Evolutionary conservation across 345 rosid species (phyloP), one percentile per base, ranked within the genome.

Genomic region (Carallia pectinifolia): DNA sequence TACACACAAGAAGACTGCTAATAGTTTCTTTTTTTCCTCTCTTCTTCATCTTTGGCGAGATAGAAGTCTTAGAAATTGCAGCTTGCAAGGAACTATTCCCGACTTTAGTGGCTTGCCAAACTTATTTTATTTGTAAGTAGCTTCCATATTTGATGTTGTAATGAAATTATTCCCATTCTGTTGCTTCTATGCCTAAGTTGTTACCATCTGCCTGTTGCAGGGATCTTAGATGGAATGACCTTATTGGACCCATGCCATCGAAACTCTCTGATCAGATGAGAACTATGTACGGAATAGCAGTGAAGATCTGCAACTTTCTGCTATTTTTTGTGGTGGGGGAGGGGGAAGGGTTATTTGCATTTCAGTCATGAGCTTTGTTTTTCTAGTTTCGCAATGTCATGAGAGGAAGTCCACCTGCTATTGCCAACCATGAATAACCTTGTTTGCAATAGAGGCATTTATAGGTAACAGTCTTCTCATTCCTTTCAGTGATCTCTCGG

Each of bases 11-110:
- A 58, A 30, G 18, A 10, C n/a, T 52, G 58, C 33, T 13, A 8
- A 34, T 53, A 23, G 0, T 47, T 30, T 27, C 4, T 8, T 44
- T 71, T 34, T 65, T 38, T 54, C 62, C 4, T 29, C 31, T 23
- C 16, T 2, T 5, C 16, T 8, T 55, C 13, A 55, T 29, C 31
- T 55, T 55, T 12, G 9, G 59, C 12, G 59, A 55, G 59, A n/a
- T 78, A 86, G 86, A 74, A 82, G 85, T 81, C 90, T 86, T 31
- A 81, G 86, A 65, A 82, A 86, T 71, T 84, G 90, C 78, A 79
- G 60, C 68, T 62, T 86, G 75, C 31, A 62, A 71, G 90, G 90
- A 75, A 40, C 77, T 39, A 63, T 84, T 62, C 90, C 86, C 52
- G 90, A 86, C 77, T 37, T 86, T 39, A 86, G 88, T 74, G 62